Evolutionary conservation across 83 land plant species (phyloP).

Genomic region (Thuja plicata): DNA sequence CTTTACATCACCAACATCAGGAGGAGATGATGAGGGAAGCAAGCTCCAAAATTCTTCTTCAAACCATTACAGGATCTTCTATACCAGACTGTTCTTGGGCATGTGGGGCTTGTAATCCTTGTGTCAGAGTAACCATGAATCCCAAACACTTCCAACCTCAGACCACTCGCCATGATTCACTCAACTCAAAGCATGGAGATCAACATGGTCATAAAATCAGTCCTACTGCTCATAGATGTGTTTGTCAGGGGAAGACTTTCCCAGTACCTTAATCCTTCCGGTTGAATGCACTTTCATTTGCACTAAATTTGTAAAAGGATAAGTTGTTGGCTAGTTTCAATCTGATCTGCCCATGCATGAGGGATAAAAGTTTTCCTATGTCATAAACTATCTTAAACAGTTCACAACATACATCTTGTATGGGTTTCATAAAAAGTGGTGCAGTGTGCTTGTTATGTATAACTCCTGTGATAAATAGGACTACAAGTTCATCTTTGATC

Average conservation of each 20-base stretch:
- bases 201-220: not conserved
- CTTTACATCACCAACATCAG: not conserved
- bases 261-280: not conserved
- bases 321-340: not conserved
- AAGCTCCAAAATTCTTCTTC: not conserved
- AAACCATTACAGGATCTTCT: conserved; percentile 2
- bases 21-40: not conserved
- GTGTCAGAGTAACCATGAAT: not conserved
- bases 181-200: conserved; percentile 3
- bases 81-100: conserved; percentile 17
- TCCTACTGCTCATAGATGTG: not conserved
- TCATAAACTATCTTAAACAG: not conserved
- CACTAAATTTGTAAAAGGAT: not conserved
- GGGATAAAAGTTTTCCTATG: not conserved
- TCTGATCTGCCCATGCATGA: not conserved
- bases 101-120: conserved; percentile 10
- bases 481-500: too few species aligned
- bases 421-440: too few species aligned
- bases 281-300: not conserved
- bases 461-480: too few species aligned
- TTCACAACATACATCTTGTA: too few species aligned
- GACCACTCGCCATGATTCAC: not conserved
- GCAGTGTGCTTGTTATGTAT: too few species aligned
- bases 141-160: too few species aligned
- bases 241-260: conserved; percentile 9